A percentile compares a stretch with the other conserved stretches of the same genome.
Conservation (phyloP, 2,329 filamentous ascomycete species). For the Colletotrichum brevisporum region DNA sequence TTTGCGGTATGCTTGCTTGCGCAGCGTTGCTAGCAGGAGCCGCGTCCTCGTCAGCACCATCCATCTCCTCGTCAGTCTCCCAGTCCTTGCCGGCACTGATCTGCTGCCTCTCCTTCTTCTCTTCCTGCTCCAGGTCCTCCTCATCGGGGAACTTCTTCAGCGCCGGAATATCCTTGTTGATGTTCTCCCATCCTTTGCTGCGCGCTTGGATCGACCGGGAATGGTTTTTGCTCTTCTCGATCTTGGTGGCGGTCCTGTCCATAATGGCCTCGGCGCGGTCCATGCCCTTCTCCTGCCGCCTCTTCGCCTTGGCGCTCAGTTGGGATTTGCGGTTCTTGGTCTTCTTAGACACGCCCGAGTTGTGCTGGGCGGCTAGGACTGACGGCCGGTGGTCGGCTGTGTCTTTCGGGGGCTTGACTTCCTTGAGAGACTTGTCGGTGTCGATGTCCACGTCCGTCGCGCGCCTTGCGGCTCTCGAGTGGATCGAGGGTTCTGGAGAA, state of each 20-base stretch:
- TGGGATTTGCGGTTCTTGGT: constrained; percentile 69
- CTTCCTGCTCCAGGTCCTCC: constrained; percentile 45
- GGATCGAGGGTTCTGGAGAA: constrained; percentile 70
- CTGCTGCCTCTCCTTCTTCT: constrained; percentile 38
- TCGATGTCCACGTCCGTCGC: constrained; percentile 79
- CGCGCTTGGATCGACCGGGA: constrained; percentile 63
- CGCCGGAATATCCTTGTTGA: constrained; percentile 59
- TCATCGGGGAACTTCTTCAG: constrained; percentile 41
- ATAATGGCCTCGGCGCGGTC: constrained; percentile 72
- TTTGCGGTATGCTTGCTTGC: constrained; percentile 5
- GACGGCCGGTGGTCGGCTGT: constrained; percentile 69
- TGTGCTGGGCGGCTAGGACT: constrained; percentile 77
- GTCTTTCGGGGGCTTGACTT: constrained; percentile 65
- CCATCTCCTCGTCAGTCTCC: constrained; percentile 55
- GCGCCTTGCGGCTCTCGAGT: constrained; percentile 82
- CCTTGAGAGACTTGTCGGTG: constrained; percentile 79
- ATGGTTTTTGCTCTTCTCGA: constrained; percentile 67
- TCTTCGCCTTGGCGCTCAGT: constrained; percentile 68
- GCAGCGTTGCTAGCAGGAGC: constrained; percentile 5
- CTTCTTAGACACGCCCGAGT: constrained; percentile 78
- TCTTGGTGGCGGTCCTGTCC: constrained; percentile 70
- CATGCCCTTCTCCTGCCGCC: constrained; percentile 69
- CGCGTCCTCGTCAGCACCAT: constrained; percentile 42
- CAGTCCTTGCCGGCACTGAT: constrained; percentile 44
- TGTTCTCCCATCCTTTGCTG: constrained; percentile 70